Conservation (phyloP, 805 yeast genomes). For the Phaffomyces antillensis region DNA sequence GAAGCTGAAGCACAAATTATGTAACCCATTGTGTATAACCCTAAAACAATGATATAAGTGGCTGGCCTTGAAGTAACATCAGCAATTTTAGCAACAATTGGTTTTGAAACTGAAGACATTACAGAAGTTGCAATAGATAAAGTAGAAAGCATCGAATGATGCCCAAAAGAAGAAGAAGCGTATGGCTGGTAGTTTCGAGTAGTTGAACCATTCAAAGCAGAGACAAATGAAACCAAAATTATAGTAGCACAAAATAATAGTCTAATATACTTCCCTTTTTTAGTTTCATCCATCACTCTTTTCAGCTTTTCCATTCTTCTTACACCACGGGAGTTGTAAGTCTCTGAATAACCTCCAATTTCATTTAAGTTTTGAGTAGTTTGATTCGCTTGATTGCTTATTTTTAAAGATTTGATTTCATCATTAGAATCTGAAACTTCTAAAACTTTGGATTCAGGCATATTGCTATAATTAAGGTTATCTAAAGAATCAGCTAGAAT, state of each 20-base stretch:
- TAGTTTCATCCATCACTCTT: slow-evolving; percentile 13
- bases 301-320: slow-evolving; percentile 18
- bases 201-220: slow-evolving; percentile 27
- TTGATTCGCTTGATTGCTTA: too few relatives aligned
- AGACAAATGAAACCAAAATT: slow-evolving; percentile 7
- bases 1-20: slow-evolving; percentile 30
- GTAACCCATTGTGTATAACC: slow-evolving; percentile 29
- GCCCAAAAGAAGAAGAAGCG: slow-evolving; percentile 34
- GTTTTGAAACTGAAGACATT: slow-evolving; percentile 31
- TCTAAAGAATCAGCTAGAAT: too few relatives aligned
- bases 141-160: slow-evolving; percentile 35
- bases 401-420: too few relatives aligned
- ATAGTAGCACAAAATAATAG: slow-evolving; percentile 9
- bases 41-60: slow-evolving; percentile 27
- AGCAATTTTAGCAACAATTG: slow-evolving; percentile 34
- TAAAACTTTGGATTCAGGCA: too few relatives aligned
- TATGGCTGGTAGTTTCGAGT: slow-evolving; percentile 29
- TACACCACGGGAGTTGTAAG: slow-evolving; percentile 19
- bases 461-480: too few relatives aligned
- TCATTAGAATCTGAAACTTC: too few relatives aligned
- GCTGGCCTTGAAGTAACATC: slow-evolving; percentile 34
- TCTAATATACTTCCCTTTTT: slow-evolving; percentile 13
- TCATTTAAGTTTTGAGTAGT: too few relatives aligned
- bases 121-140: slow-evolving; percentile 33
- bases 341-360: background rate